Evolutionary conservation across 192 early-diverging fungal species (phyloP).

Genomic region (Umbelopsis vinacea): DNA sequence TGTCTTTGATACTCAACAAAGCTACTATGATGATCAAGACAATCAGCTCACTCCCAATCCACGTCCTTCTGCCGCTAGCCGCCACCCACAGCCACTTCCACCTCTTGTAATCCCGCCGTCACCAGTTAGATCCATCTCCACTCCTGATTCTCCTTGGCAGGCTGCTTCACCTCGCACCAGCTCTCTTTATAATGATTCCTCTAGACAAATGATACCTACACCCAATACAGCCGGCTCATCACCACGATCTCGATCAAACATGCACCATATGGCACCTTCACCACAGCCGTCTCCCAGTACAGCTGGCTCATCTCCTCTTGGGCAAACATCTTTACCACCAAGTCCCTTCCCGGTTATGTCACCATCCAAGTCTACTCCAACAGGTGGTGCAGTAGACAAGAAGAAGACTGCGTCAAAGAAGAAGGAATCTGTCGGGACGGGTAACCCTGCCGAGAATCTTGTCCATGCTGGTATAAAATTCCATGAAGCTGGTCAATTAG

Average conservation of each 20-base stretch:
- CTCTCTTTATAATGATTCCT: conserved; percentile 11
- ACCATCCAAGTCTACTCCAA: conserved; percentile 26
- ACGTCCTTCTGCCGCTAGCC: conserved; percentile 9
- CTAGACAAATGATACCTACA: conserved; percentile 13
- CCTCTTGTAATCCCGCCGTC: conserved; percentile 26
- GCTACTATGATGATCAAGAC: neutral
- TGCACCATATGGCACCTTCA: conserved; percentile 18
- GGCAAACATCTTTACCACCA: neutral
- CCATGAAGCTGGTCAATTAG: conserved; percentile 76
- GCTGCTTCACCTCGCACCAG: conserved; percentile 7
- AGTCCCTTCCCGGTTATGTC: conserved; percentile 17
- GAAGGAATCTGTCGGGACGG: conserved; percentile 12
- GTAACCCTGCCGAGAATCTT: conserved; percentile 52
- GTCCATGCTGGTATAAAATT: conserved; percentile 71
- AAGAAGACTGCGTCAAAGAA: conserved; percentile 33
- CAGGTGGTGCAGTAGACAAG: conserved; percentile 23
- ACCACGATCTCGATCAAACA: conserved; percentile 15
- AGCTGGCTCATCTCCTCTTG: conserved; percentile 6
- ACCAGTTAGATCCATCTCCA: conserved; percentile 12
- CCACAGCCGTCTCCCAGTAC: conserved; percentile 20
- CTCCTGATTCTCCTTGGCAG: conserved; percentile 21
- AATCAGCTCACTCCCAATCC: conserved; percentile 1
- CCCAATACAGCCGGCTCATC: conserved; percentile 12
- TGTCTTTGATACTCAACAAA: neutral
- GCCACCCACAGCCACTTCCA: conserved; percentile 22